These are phyloP conservation scores for Populus deltoides DNA, from an alignment of 345 rosid species.

Conservation along the genomic window DNA sequence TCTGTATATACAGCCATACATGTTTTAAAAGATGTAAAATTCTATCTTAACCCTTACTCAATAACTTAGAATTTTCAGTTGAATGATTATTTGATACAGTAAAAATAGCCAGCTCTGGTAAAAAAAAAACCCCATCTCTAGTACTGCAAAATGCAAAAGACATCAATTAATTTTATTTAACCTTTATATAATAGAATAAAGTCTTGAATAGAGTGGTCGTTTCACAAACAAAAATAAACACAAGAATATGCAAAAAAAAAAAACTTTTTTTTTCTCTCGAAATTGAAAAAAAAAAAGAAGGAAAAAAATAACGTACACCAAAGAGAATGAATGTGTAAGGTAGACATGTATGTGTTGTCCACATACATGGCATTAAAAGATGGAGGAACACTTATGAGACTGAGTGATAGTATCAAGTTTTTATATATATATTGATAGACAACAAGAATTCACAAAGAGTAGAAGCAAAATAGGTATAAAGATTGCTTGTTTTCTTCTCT, in stretches of 20 bases:
- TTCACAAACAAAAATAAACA: not conserved
- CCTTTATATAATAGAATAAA: not conserved
- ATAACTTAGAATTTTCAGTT: no score
- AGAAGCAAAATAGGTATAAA: constrained; percentile 30
- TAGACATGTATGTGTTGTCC: constrained; percentile 32
- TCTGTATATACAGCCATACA: no score
- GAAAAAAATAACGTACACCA: not conserved
- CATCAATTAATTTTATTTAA: not conserved
- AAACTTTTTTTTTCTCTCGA: not conserved
- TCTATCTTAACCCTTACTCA: not conserved
- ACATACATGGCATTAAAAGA: constrained; percentile 23
- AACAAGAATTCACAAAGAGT: constrained; percentile 13
- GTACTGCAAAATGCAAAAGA: not conserved
- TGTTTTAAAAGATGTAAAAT: no score
- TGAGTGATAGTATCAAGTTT: not conserved
- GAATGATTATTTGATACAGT: not conserved
- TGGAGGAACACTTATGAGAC: constrained; percentile 7
- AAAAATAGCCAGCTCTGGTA: no score
- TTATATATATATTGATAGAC: constrained; percentile 8
- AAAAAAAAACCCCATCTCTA: no score
- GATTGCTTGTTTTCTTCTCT: constrained; percentile 43
- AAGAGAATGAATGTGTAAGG: constrained; percentile 16
- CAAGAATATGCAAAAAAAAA: not conserved
- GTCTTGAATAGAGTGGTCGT: not conserved
- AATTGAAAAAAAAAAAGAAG: not conserved